Evolutionary conservation across 257 asterid species (phyloP).

Genomic region (Mentha longifolia): DNA sequence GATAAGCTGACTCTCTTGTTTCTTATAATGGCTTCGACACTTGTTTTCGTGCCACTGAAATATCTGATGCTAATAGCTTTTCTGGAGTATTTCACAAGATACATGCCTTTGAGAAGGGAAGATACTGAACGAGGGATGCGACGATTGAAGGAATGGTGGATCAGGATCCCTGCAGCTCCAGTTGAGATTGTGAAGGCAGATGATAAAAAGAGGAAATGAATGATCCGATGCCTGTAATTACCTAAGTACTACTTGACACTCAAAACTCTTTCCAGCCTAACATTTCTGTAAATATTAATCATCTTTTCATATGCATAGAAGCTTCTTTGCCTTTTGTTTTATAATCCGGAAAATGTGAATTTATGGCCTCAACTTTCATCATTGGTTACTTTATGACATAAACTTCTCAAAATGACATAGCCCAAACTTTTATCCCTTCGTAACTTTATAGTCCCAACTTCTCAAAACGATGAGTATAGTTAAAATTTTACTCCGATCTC

Average conservation of each 20-base stretch:
- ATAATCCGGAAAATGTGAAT: too few relatives aligned
- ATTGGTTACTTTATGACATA: too few relatives aligned
- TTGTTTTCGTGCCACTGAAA: constrained; percentile 55
- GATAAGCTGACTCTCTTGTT: constrained; percentile 50
- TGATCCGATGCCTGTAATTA: constrained; percentile 10
- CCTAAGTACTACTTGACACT: not conserved
- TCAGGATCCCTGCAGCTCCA: constrained; percentile 87
- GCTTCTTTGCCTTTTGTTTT: too few relatives aligned
- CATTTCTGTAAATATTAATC: not conserved
- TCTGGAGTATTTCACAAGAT: constrained; percentile 69
- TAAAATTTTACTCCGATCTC: too few relatives aligned
- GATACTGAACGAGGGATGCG: constrained; percentile 59
- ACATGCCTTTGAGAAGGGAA: constrained; percentile 65
- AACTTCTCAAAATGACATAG: too few relatives aligned
- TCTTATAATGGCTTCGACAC: constrained; percentile 41
- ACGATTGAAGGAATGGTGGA: constrained; percentile 88
- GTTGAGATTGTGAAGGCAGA: constrained; percentile 65
- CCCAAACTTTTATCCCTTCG: too few relatives aligned
- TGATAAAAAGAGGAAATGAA: constrained; percentile 64
- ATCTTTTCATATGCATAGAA: too few relatives aligned
- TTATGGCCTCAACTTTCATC: too few relatives aligned
- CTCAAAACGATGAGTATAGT: too few relatives aligned
- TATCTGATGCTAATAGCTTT: constrained; percentile 49
- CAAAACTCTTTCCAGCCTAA: not conserved
- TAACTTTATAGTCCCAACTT: too few relatives aligned